Evolutionary conservation across 106 monocot genomes (phyloP).

Genomic region (Hemerocallis citrina): DNA sequence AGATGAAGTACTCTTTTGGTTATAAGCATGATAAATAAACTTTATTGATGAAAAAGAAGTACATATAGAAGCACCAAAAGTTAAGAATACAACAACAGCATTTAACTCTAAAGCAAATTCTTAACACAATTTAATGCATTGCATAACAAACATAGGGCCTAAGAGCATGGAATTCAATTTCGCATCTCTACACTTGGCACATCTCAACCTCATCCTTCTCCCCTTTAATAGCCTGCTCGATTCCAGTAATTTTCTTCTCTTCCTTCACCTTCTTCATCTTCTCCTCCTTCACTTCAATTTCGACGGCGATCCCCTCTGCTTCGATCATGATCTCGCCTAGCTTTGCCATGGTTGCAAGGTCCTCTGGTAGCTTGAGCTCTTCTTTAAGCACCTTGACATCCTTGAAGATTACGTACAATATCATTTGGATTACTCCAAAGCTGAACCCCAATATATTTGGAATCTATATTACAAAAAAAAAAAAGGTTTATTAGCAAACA

Average conservation of each 20-base stretch:
- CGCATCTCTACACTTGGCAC: no score
- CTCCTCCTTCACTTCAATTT: neutral
- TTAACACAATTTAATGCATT: no score
- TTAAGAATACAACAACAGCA: no score
- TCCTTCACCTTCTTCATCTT: neutral
- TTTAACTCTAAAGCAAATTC: no score
- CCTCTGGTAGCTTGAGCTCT: slow-evolving; percentile 6
- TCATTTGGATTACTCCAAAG: slow-evolving; percentile 37
- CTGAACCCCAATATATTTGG: slow-evolving; percentile 35
- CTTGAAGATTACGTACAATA: slow-evolving; percentile 27
- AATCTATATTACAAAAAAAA: no score
- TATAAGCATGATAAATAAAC: no score
- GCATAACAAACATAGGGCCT: no score
- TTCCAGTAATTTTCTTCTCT: neutral
- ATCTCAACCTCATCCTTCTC: neutral
- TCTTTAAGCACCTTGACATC: slow-evolving; percentile 6
- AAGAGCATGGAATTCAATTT: no score
- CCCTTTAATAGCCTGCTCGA: neutral
- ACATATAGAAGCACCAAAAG: no score
- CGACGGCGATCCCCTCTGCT: neutral
- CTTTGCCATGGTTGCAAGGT: neutral
- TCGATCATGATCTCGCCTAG: neutral
- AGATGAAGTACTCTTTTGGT: no score
- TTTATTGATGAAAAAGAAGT: no score
- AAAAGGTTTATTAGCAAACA: no score